Conservation (phyloP, 768 basidiomycete genomes). For the Baorangia bicolor region DNA sequence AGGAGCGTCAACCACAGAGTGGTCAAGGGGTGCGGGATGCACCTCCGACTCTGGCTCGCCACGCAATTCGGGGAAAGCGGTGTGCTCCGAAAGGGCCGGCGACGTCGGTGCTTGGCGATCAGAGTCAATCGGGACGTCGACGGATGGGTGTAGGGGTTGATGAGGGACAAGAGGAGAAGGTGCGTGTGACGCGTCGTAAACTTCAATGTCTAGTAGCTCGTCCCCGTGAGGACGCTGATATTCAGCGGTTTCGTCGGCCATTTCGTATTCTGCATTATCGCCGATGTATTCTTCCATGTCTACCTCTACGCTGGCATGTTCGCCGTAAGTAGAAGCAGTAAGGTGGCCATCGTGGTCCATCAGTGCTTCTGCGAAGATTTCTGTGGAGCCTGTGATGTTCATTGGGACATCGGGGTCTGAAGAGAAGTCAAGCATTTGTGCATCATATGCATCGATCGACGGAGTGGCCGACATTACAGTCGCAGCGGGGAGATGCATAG, state of each 20-base stretch:
- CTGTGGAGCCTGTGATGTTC: constrained; percentile 44
- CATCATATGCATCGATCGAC: constrained; percentile 52
- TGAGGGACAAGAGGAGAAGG: constrained; percentile 28
- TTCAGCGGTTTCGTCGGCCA: constrained; percentile 34
- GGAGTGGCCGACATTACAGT: constrained; percentile 28
- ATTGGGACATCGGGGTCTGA: constrained; percentile 60
- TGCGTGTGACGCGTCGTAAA: constrained; percentile 38
- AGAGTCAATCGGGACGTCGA: constrained; percentile 18
- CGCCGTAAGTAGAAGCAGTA: constrained; percentile 24
- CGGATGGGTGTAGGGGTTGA: constrained; percentile 14
- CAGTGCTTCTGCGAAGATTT: constrained; percentile 49
- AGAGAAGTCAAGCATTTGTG: constrained; percentile 62
- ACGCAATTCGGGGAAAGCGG: constrained; percentile 1
- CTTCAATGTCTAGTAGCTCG: constrained; percentile 41
- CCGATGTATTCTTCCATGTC: constrained; percentile 61
- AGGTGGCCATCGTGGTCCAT: constrained; percentile 59
- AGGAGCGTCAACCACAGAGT: constrained; percentile 12
- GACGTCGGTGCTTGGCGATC: constrained; percentile 5
- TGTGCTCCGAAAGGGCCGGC: constrained; percentile 3
- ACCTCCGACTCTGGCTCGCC: constrained; percentile 12
- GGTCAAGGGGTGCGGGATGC: constrained; percentile 15
- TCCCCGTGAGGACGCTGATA: constrained; percentile 20
- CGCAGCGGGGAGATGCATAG: constrained; percentile 14
- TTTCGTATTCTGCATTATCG: constrained; percentile 50
- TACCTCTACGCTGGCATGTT: constrained; percentile 52